Base-by-base conservation (phyloP, 768 basidiomycete genomes). In the Lentinula detonsa region DNA sequence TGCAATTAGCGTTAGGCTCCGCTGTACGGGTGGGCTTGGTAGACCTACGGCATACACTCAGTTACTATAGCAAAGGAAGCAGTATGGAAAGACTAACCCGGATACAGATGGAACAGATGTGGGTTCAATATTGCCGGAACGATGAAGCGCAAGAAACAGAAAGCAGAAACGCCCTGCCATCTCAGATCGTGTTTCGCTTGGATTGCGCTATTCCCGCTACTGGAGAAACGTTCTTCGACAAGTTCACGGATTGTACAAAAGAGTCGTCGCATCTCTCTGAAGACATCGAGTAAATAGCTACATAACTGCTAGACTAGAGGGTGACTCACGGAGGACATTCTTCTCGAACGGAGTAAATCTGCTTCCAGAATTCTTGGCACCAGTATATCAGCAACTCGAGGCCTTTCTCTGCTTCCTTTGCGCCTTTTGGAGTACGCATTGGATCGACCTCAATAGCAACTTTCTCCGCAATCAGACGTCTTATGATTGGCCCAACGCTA, bases 71-170 rank as follows among this genome's bases (percentile, higher is more conserved):
- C 33, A n/a, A 37, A 7, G 15, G 31, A 39, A 6, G 45, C n/a
- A n/a, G 48, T 35, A 46, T n/a, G 23, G 15, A 55, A 4, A 15
- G 1, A 68, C 75, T 35, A 70, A 90, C 91, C 91, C 70, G 85
- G 84, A 65, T 78, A 86, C 56, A 95, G 76, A 28, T 90, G 87
- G 68, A 91, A 95, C 4, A 93, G 73, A 71, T 93, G 90, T 1
- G 93, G 93, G 69, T 91, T 84, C n/a, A 95, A 79, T 61, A 95
- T 90, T 23, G 90, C 93, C 37, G 93, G 94, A 28, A 92, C 90
- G 62, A 95, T 88, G 71, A 95, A 93, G 45, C 93, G 84, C 46
- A 95, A 80, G 73, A 95, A 95, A 69, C 90, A 85, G 69, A 95
- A 95, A 1, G 93, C 93, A 39, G 90, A 91, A 46, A 95, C 90